Evolutionary conservation across 331 rosid species (phyloP).

Genomic region (Saraca asoca): DNA sequence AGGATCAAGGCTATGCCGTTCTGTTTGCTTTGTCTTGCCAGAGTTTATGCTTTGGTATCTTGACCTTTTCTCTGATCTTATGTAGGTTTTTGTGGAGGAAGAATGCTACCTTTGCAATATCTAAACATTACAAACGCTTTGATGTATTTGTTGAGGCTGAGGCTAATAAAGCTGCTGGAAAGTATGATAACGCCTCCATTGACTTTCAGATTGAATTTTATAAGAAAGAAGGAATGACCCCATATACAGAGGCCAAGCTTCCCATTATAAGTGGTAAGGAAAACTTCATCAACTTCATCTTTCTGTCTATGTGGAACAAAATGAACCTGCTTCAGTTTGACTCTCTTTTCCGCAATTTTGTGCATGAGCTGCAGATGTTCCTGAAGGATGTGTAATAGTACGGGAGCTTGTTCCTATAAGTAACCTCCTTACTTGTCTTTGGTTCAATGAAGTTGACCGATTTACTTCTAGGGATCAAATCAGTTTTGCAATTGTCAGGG

Average conservation of each 20-base stretch:
- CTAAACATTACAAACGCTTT: constrained; percentile 89
- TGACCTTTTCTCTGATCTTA: constrained; percentile 20
- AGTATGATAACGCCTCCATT: constrained; percentile 79
- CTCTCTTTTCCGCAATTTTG: constrained; percentile 23
- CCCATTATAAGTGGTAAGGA: constrained; percentile 88
- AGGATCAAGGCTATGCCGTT: neutral
- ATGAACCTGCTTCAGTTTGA: constrained; percentile 17
- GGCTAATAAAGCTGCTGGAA: constrained; percentile 89
- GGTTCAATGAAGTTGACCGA: constrained; percentile 98
- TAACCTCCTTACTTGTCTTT: constrained; percentile 87
- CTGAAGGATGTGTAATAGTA: constrained; percentile 90
- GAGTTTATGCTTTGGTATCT: constrained; percentile 20
- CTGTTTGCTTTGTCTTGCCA: neutral
- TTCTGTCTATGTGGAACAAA: neutral
- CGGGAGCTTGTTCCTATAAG: constrained; percentile 90
- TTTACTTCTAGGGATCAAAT: constrained; percentile 92
- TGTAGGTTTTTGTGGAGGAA: constrained; percentile 93
- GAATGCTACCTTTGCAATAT: constrained; percentile 89
- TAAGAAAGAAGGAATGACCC: constrained; percentile 80
- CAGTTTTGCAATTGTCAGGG: constrained; percentile 84
- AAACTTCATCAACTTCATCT: constrained; percentile 20
- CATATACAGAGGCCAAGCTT: constrained; percentile 82
- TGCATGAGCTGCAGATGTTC: constrained; percentile 74
- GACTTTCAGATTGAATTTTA: constrained; percentile 84
- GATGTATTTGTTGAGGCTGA: constrained; percentile 91